Conservation (phyloP, 2,329 filamentous ascomycete genomes). For the Fusarium aywerte region DNA sequence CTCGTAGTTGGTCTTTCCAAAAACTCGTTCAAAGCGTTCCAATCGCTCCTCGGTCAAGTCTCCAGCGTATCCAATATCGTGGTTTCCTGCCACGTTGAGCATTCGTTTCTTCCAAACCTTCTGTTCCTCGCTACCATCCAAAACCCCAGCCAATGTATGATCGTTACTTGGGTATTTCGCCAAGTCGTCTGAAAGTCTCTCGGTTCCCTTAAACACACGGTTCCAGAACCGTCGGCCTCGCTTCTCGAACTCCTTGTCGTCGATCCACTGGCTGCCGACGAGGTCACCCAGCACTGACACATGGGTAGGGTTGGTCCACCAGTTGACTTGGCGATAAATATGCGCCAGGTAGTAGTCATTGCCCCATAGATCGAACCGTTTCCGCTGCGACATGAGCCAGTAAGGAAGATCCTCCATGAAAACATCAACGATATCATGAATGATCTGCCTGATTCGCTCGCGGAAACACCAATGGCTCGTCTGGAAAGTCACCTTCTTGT, state of each 20-base stretch:
- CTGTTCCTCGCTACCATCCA: conserved; percentile 58
- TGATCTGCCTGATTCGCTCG: conserved; percentile 62
- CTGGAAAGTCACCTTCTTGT: conserved; percentile 60
- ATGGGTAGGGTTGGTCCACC: conserved; percentile 89
- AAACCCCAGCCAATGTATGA: conserved; percentile 61
- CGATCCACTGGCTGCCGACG: conserved; percentile 94
- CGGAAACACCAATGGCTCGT: conserved; percentile 59
- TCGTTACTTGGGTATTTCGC: conserved; percentile 60
- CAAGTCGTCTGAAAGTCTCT: conserved; percentile 69
- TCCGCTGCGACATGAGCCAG: conserved; percentile 74
- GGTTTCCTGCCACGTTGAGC: conserved; percentile 93
- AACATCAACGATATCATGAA: conserved; percentile 71
- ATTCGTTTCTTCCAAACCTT: conserved; percentile 77
- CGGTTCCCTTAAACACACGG: conserved; percentile 76
- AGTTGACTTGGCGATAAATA: conserved; percentile 84
- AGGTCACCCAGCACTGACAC: conserved; percentile 90
- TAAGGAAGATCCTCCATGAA: conserved; percentile 75
- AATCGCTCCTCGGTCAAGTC: conserved; percentile 83
- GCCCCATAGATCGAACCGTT: conserved; percentile 86
- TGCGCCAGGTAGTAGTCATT: conserved; percentile 97
- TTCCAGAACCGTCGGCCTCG: conserved; percentile 83
- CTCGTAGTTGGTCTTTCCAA: conserved; percentile 92
- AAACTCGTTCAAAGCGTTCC: conserved; percentile 82
- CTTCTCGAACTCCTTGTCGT: conserved; percentile 81
- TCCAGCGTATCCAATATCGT: conserved; percentile 95